Evolutionary conservation across 805 yeast genomes (phyloP), one percentile per base, ranked within the genome.

Genomic region (Torulaspora delbrueckii): DNA sequence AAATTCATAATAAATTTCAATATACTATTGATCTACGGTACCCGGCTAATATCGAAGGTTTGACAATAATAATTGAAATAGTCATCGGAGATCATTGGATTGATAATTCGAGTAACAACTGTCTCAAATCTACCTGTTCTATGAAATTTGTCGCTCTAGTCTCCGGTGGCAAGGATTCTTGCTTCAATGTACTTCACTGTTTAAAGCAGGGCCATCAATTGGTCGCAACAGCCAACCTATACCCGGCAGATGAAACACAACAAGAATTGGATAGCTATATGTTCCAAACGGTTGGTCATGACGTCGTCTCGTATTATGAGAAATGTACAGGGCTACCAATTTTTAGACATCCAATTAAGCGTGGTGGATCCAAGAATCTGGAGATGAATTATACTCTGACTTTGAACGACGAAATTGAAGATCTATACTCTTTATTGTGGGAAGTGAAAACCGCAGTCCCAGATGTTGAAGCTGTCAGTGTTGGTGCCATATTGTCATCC

Each of bases 261-360:
- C 83, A 81, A 54, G 99, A 93, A 63, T 68, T 93, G 43, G 97
- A 93, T 63, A 86, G 96, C 43, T 91, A 84, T 60, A 93, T 93
- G 99, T 93, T 86, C 65, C 99, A 93, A 66, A 93, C 99, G 0
- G 98, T 93, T 6, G 99, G 99, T 0, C 93, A 86, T 63, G 86
- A 84, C 51, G 78, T 85, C 3, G 72, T 93, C 2, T 74, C 77
- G 0, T 65, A 70, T 43, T 87, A 90, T 58, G 69, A 76, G 2
- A 73, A 81, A 48, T 86, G 96, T 57, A 68, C 86, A 34, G 90
- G 80, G 6, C 79, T 85, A 1, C 98, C 99, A 0, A 67, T 93
- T 61, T 88, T 82, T 58, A 68, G 96, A 41, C 78, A 76, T 5
- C 71, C 73, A 10, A 87, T 91, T 27, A 53, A 51, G 7, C 56